Percentiles rank a stretch among this genome's conserved stretches.
These are phyloP conservation scores for Neonectria ditissima DNA, from an alignment of 2,329 filamentous ascomycete species.

Conservation along the genomic window DNA sequence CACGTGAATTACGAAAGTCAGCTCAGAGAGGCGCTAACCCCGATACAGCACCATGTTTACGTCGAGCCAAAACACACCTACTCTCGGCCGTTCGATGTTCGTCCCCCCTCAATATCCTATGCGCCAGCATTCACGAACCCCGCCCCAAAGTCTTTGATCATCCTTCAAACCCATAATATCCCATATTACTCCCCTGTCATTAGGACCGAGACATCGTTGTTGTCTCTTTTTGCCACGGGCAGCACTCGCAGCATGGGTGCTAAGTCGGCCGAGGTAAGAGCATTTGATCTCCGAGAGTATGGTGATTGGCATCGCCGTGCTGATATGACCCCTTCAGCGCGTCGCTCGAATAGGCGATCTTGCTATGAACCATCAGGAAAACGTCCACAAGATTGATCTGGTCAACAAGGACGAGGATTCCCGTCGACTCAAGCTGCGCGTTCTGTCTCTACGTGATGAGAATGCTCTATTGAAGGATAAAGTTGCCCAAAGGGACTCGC, in stretches of 20 bases:
- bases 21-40: conserved; percentile 30
- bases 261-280: conserved; percentile 45
- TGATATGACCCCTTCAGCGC: conserved; percentile 52
- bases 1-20: conserved; percentile 28
- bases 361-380: conserved; percentile 77
- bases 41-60: conserved; percentile 49
- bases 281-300: not conserved
- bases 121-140: conserved; percentile 22
- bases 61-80: conserved; percentile 44
- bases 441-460: conserved; percentile 80
- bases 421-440: conserved; percentile 75
- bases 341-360: conserved; percentile 64
- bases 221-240: not conserved
- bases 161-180: conserved; percentile 12
- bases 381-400: conserved; percentile 72
- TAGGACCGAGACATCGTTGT: not conserved
- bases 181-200: not conserved
- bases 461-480: conserved; percentile 75
- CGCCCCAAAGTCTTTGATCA: conserved; percentile 17
- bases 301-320: conserved; percentile 28
- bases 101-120: conserved; percentile 32
- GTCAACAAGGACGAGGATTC: conserved; percentile 81
- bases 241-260: conserved; percentile 40
- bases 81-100: not conserved
- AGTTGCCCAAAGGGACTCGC: conserved; percentile 69